These are phyloP conservation scores for Cucumis cinereus DNA, from an alignment of 306 rosid genomes.

Conservation along the genomic window DNA sequence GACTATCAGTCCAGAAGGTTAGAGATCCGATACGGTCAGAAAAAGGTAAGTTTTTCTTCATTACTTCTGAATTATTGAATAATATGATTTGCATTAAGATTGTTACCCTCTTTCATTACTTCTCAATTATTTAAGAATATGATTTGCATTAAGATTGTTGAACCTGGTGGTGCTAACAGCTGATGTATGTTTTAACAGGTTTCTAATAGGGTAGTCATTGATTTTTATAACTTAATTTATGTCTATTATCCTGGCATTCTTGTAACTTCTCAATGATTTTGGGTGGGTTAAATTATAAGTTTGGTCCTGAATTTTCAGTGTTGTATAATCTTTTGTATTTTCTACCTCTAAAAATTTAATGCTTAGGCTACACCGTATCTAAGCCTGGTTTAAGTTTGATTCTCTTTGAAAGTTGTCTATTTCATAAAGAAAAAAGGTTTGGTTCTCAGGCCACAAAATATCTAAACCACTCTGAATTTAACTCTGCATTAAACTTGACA, in stretches of 20 bases:
- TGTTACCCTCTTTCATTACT: not conserved
- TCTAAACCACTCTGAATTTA: not conserved
- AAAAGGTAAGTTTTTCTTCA: slow-evolving; percentile 43
- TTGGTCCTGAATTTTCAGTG: not conserved
- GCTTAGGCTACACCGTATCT: not conserved
- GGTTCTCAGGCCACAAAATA: not conserved
- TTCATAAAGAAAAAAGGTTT: not conserved
- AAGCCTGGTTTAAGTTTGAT: not conserved
- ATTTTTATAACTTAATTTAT: not conserved
- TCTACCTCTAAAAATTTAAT: not conserved
- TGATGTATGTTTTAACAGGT: not conserved
- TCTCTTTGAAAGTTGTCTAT: too few species aligned
- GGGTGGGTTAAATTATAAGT: not conserved
- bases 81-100: too few species aligned
- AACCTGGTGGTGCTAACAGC: not conserved
- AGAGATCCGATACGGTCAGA: slow-evolving; percentile 89
- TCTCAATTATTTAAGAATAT: not conserved
- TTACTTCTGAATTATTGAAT: too few species aligned
- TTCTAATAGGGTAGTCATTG: not conserved
- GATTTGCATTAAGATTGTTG: not conserved
- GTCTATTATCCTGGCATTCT: not conserved
- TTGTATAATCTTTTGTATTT: not conserved
- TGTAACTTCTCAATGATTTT: not conserved
- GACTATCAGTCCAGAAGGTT: slow-evolving; percentile 85
- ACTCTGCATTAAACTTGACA: not conserved